phyloP scores from a whole-genome alignment of 2,329 filamentous ascomycete species.

The Lasiodiplodia hormozganensis region DNA sequence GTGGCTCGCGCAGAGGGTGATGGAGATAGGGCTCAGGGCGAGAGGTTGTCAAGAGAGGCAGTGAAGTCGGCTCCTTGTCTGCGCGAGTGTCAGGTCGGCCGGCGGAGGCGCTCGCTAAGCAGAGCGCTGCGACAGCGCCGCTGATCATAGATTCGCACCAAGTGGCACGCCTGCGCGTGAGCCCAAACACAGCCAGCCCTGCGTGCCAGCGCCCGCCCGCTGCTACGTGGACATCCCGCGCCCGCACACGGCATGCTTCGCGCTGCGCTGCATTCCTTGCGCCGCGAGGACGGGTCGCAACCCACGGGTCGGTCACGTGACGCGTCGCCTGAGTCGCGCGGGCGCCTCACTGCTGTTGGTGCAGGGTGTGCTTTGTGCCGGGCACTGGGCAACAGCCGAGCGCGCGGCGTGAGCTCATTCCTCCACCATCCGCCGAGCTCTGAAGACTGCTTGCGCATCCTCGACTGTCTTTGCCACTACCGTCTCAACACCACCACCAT shows the following conservation, averaged over 20 bases:
- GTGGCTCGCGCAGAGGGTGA: background rate
- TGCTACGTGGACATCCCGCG: conserved; percentile 21
- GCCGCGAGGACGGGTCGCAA: background rate
- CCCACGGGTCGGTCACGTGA: conserved; percentile 9
- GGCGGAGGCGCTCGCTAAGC: conserved; percentile 10
- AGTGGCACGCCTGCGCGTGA: conserved; percentile 17
- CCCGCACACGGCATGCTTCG: background rate
- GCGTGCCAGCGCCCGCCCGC: conserved; percentile 6
- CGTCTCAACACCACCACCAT: conserved; percentile 44
- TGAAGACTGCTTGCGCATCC: background rate
- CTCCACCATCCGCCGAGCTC: conserved; percentile 7
- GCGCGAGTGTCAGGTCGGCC: conserved; percentile 19
- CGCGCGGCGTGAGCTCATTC: conserved; percentile 21
- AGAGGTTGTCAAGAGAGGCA: conserved; percentile 5
- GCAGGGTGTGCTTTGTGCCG: background rate
- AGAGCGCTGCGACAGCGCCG: conserved; percentile 14
- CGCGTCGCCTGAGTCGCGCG: background rate
- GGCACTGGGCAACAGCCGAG: conserved; percentile 21
- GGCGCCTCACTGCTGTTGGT: background rate
- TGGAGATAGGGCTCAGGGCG: conserved; percentile 16
- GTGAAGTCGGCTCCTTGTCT: conserved; percentile 10
- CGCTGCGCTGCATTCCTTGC: conserved; percentile 9
- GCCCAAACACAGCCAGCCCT: conserved; percentile 5
- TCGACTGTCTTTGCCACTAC: background rate
- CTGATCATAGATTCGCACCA: conserved; percentile 20